A percentile compares a stretch with the other conserved stretches of the same genome.
Conservation (phyloP, 345 rosid genomes). For the Euphorbia peplus region DNA sequence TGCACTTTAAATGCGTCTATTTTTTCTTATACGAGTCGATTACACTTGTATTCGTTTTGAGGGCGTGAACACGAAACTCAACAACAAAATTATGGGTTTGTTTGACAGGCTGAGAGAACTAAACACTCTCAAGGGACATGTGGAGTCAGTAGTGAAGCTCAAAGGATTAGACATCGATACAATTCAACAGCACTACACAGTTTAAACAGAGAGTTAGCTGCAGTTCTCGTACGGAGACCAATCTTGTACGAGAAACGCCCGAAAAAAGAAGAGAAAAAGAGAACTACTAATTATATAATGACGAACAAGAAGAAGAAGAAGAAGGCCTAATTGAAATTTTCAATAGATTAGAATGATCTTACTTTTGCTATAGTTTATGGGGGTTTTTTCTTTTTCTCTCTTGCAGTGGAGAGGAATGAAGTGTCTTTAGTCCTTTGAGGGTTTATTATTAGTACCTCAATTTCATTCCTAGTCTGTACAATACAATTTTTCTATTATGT, state of each 20-base stretch:
- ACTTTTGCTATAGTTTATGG: not conserved
- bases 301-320: too few species aligned
- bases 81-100: too few species aligned
- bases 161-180: conserved; percentile 82
- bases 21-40: too few species aligned
- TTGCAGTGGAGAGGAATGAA: too few species aligned
- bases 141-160: conserved; percentile 82
- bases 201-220: conserved; percentile 28
- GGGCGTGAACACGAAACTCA: too few species aligned
- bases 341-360: conserved; percentile 3
- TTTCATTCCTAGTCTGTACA: not conserved
- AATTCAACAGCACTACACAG: conserved; percentile 80
- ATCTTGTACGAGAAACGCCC: not conserved
- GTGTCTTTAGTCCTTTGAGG: too few species aligned
- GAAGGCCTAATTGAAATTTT: not conserved
- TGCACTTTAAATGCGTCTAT: too few species aligned
- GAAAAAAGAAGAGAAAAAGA: not conserved
- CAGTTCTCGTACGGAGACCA: not conserved
- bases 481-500: not conserved
- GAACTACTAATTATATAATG: too few species aligned
- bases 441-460: too few species aligned
- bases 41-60: too few species aligned
- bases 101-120: conserved; percentile 87
- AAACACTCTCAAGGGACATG: conserved; percentile 69
- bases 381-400: not conserved